Base-by-base conservation (phyloP, 2,329 filamentous ascomycete genomes). In the Botryotinia convoluta region DNA sequence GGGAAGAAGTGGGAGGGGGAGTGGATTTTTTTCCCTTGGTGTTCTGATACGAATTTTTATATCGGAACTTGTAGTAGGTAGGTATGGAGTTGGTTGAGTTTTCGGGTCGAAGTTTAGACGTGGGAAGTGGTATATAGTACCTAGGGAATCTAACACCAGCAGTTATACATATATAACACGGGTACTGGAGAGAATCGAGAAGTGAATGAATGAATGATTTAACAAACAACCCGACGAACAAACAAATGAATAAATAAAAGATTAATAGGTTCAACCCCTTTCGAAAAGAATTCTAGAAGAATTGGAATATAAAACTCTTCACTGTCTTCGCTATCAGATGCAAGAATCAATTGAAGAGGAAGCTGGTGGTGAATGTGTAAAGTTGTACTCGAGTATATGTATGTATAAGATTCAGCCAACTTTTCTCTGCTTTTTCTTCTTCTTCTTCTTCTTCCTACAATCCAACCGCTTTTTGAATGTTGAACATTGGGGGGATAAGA, bases 41-140 rank as follows among this genome's bases (percentile, higher is more conserved):
- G 63, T 51, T 48, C 44, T 26, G 63, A 51, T 67, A 32, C 35
- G n/a, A 44, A 29, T n/a, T 51, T 65, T 65, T 35, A 22, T 45
- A 20, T 45, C 29, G 26, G 12, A 62, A 39, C 26, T 9, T 9
- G 60, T 62, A 61, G 48, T n/a, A 5, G 51, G n/a, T 18, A 39
- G 60, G 26, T 26, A 39, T 62, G 60, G 60, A 62, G 60, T 62
- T 39, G 16, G 62, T 45, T 26, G 62, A 64, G 39, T 45, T 63
- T 63, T 45, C 26, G 45, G 62, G 32, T 64, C 62, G 39, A 64
- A 42, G 39, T 45, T 64, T 64, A 51, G 44, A 67, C 44, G 63
- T 48, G 32, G 48, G 22, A 63, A 29, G 37, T 20, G n/a, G 39
- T 42, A 12, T 35, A 37, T 39, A n/a, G 32, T 37, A 39, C 37